Evolutionary conservation across 2,329 filamentous ascomycete species (phyloP).

Genomic region (Penicillium sp.): DNA sequence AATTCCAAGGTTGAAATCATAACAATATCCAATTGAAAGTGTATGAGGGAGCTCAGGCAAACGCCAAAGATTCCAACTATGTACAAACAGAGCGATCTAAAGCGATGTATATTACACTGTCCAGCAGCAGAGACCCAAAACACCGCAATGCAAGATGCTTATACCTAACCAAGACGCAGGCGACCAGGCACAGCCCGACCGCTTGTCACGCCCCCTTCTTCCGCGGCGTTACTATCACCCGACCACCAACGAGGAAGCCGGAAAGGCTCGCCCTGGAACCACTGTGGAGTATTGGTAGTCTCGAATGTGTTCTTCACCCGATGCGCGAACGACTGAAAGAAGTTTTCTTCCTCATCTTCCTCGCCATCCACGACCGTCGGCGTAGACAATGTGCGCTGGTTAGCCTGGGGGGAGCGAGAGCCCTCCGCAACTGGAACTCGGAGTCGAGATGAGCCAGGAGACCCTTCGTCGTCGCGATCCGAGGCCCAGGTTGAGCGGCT

Average conservation of each 20-base stretch:
- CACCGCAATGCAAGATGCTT: slow-evolving; percentile 6
- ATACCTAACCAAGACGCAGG: slow-evolving; percentile 38
- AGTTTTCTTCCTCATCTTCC: slow-evolving; percentile 73
- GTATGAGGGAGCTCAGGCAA: background rate
- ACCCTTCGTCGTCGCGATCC: slow-evolving; percentile 25
- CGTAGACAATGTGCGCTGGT: slow-evolving; percentile 35
- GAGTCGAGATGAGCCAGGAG: slow-evolving; percentile 33
- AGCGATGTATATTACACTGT: slow-evolving; percentile 22
- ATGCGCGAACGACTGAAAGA: slow-evolving; percentile 81
- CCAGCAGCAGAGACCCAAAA: slow-evolving; percentile 19
- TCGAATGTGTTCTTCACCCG: slow-evolving; percentile 92
- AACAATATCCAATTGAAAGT: background rate
- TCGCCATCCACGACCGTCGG: slow-evolving; percentile 54
- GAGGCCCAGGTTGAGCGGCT: slow-evolving; percentile 31
- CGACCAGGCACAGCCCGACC: slow-evolving; percentile 41
- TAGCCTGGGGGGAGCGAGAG: slow-evolving; percentile 28
- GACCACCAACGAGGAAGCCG: slow-evolving; percentile 83
- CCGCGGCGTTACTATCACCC: slow-evolving; percentile 49
- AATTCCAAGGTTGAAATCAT: background rate
- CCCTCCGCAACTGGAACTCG: slow-evolving; percentile 35
- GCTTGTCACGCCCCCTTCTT: slow-evolving; percentile 40
- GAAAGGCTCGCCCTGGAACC: slow-evolving; percentile 74
- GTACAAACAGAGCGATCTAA: slow-evolving; percentile 13
- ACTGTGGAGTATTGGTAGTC: slow-evolving; percentile 75
- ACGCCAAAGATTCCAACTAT: slow-evolving; percentile 10